phyloP scores from a whole-genome alignment of 495 filamentous ascomycete genomes.

The Xylaria flabelliformis region DNA sequence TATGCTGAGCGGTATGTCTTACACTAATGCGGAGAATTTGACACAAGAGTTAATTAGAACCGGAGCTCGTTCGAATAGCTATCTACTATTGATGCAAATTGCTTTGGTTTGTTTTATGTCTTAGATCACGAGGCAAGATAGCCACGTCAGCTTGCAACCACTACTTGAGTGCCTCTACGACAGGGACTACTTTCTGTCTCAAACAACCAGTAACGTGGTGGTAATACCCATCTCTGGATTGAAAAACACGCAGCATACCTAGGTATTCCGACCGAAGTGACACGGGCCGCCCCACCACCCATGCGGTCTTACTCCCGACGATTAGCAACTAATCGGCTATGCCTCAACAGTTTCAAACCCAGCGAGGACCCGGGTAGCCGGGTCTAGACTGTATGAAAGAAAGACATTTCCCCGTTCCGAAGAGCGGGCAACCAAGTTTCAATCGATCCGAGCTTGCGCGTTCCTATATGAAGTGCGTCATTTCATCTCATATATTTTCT shows the following conservation, averaged over 20 bases:
- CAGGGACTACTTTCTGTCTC: neutral
- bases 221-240: neutral
- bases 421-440: neutral
- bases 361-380: neutral
- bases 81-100: neutral
- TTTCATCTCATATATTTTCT: neutral
- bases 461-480: neutral
- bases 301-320: slow-evolving; percentile 15
- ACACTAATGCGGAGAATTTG: neutral
- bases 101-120: slow-evolving; percentile 5
- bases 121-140: neutral
- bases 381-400: neutral
- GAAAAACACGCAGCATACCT: slow-evolving; percentile 19
- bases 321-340: neutral
- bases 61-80: neutral
- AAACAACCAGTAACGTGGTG: neutral
- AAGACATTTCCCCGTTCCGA: neutral
- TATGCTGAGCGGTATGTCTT: neutral
- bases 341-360: neutral
- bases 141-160: neutral
- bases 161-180: neutral
- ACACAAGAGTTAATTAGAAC: neutral
- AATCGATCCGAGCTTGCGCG: neutral
- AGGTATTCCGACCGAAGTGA: slow-evolving; percentile 20
- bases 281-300: slow-evolving; percentile 12